Evolutionary conservation across 1,284 basidiomycete species (phyloP), one percentile per base, ranked within the genome.

Genomic region (Melampsora occidentalis): DNA sequence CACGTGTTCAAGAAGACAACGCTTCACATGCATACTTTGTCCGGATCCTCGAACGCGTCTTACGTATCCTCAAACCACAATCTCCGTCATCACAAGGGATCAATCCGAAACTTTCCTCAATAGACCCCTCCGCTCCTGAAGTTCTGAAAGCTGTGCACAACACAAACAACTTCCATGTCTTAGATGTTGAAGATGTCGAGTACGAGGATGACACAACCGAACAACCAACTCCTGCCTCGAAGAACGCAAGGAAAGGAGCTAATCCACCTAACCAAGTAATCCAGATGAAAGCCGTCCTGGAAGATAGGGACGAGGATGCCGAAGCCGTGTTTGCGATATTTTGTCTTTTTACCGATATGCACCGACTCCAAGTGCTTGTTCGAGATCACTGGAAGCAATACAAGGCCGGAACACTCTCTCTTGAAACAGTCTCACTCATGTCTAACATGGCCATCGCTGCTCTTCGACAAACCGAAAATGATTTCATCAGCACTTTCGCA

Each of bases 331-430:
- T 57, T 14, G 28, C n/a, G 6, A 57, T 57, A 3, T 57, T 57
- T 28, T 57, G 53, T n/a, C 53, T 57, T n/a, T 57, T 57, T 28
- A 57, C 53, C 3, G 28, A 57, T 57, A 59, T 59, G 53, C 10
- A 10, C 9, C 53, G 53, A 59, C 53, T 59, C 22, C n/a, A 59
- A 28, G 22, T 22, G 12, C 53, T 59, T n/a, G 53, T 59, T 9
- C 9, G 28, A 10, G 53, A 59, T 59, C 53, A 59, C 28, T 59
- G 53, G 53, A 59, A 59, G 12, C 18, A 59, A 59, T 59, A 59
- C 53, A 59, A 59, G 28, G 53, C 53, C 9, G 22, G 14, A 59
- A 28, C n/a, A 5, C 53, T 59, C 3, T 10, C 22, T 59, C 53
- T 59, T 28, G 53, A 59, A 28, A 59, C 53, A 22, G 53, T 59